A percentile compares a stretch with the other conserved stretches of the same genome.
Evolutionary conservation across 345 rosid genomes (phyloP).

Genomic region (Eucalyptus rudis): DNA sequence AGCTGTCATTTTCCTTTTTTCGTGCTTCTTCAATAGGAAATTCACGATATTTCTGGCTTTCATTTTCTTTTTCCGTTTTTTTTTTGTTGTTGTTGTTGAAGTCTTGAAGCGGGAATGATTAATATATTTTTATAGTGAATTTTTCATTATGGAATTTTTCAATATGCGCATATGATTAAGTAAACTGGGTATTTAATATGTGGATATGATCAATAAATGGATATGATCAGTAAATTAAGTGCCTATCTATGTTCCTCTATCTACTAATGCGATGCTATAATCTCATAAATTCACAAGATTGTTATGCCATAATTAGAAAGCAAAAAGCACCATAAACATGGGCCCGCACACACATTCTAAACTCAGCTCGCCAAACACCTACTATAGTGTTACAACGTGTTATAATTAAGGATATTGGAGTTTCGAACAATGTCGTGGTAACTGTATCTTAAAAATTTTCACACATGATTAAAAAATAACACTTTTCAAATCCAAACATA

Average conservation of each 20-base stretch:
- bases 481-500: not conserved
- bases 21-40: not conserved
- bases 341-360: not conserved
- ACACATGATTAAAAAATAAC: not conserved
- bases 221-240: not conserved
- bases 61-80: not conserved
- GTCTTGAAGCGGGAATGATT: not conserved
- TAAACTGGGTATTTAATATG: not conserved
- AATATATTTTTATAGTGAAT: not conserved
- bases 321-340: not conserved
- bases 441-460: not conserved
- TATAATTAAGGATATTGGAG: not conserved
- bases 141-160: not conserved
- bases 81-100: not conserved
- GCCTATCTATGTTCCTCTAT: not conserved
- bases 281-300: not conserved
- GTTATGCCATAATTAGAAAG: not conserved
- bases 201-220: not conserved
- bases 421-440: not conserved
- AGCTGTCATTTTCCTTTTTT: not conserved
- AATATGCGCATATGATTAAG: not conserved
- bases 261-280: not conserved
- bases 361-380: not conserved
- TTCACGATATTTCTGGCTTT: not conserved
- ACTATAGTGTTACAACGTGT: not conserved